phyloP scores from a whole-genome alignment of 2,329 filamentous ascomycete genomes.

The Aspergillus puulaauensis region DNA sequence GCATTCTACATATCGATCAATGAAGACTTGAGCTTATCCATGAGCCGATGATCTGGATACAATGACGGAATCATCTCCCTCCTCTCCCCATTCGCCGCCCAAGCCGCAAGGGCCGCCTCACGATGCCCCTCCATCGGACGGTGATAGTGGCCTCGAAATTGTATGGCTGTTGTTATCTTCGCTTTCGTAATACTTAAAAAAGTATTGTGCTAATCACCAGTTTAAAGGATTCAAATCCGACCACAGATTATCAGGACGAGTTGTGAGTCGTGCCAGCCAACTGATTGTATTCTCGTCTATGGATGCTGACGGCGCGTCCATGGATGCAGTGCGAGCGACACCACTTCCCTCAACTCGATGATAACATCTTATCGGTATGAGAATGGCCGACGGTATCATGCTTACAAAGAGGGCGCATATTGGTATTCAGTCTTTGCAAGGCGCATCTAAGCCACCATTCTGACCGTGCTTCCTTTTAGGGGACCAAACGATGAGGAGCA shows the following conservation, averaged over 20 bases:
- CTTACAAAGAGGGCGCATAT: conserved; percentile 32
- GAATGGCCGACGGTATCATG: conserved; percentile 33
- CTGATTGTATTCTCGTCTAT: background rate
- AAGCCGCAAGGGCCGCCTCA: background rate
- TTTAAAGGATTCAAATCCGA: background rate
- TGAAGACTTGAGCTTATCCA: no score
- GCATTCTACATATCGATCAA: no score
- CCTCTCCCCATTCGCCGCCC: background rate
- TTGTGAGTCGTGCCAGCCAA: conserved; percentile 12
- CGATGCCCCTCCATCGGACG: background rate
- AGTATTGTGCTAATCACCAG: no score
- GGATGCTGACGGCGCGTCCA: background rate
- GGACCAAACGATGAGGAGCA: conserved; percentile 26
- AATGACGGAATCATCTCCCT: background rate
- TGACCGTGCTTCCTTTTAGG: conserved; percentile 12
- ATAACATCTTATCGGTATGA: conserved; percentile 27
- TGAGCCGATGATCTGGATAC: background rate
- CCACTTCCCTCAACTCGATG: conserved; percentile 20
- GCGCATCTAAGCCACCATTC: background rate
- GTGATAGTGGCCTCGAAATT: background rate
- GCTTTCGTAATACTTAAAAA: background rate
- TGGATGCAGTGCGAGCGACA: conserved; percentile 17
- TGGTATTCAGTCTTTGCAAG: conserved; percentile 7
- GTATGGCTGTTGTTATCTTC: background rate
- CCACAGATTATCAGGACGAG: conserved; percentile 18